Conservation (phyloP, 306 rosid genomes). For the Begonia peltatifolia region DNA sequence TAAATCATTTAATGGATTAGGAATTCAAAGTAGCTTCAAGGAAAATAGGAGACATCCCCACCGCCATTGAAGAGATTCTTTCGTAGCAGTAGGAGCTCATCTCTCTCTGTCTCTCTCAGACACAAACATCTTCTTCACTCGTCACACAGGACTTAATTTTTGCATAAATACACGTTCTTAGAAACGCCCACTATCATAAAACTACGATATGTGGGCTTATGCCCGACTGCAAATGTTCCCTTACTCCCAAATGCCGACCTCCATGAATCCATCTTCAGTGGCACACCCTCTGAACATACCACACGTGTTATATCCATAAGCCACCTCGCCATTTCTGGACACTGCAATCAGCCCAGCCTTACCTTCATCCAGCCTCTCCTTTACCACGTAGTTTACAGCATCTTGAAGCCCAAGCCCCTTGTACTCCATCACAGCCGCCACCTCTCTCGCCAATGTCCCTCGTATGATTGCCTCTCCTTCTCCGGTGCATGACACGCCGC, state of each 20-base stretch:
- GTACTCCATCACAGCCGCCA: slow-evolving; percentile 91
- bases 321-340: slow-evolving; percentile 66
- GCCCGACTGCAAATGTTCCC: too few relatives aligned
- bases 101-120: too few relatives aligned
- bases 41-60: too few relatives aligned
- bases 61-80: too few relatives aligned
- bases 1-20: too few relatives aligned
- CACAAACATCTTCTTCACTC: too few relatives aligned
- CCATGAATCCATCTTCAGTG: slow-evolving; percentile 77
- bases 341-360: slow-evolving; percentile 78
- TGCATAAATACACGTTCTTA: too few relatives aligned
- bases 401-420: slow-evolving; percentile 63
- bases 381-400: slow-evolving; percentile 66
- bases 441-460: slow-evolving; percentile 83
- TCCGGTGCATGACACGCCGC: slow-evolving; percentile 89
- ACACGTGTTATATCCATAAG: slow-evolving; percentile 61
- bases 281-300: slow-evolving; percentile 89
- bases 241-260: slow-evolving; percentile 80
- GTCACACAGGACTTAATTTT: too few relatives aligned
- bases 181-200: too few relatives aligned
- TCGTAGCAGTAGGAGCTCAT: too few relatives aligned
- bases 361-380: slow-evolving; percentile 72
- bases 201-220: too few relatives aligned
- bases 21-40: too few relatives aligned
- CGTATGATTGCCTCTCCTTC: slow-evolving; percentile 97